Base-by-base conservation (phyloP, 2,329 filamentous ascomycete genomes). In the Colletotrichum shisoi region DNA sequence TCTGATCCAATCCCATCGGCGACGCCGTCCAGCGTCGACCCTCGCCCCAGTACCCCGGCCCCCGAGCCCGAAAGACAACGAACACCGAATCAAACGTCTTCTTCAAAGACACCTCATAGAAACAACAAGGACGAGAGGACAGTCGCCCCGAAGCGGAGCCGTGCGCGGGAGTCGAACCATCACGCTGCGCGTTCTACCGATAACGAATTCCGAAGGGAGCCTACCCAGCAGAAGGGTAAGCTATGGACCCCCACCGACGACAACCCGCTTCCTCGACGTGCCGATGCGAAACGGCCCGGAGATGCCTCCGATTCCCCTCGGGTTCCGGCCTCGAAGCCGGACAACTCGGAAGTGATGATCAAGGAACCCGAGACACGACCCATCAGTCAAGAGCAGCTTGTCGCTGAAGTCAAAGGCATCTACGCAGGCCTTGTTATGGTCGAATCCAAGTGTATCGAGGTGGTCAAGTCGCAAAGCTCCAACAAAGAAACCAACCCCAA, bases 391-490 rank as follows among this genome's bases (percentile, higher is more conserved):
- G 89, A 93, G 0, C 91, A 96, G 71, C 82, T 97, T 0, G 87
- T 92, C 0, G 87, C 88, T 0, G 93, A 97, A 72, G 91, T 96
- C 0, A 93, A 93, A 65, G 89, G 89, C 0, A 95, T 95, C 3
- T 96, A 97, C 72, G 88, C 89, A 0, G 93, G 91, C 0, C 78
- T 97, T 0, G 89, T 93, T 0, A 92, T 95, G 87, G 91, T 97
- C 0, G 94, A 98, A 74, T 87, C 86, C 27, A 93, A 95, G 71
- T 94, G 93, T 72, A 94, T 96, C 0, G 90, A 96, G 61, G 89
- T 96, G 1, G 91, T 94, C 71, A 88, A 86, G 9, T 83, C 86
- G 0, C 85, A 88, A 51, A 83, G 82, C 0, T 79, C 79, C 0
- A 79, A 83, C 0, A 78, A 81, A 2, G 72, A 79, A 0, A 76